Evolutionary conservation across 805 yeast genomes (phyloP), one percentile per base, ranked within the genome.

Genomic region (Debaryomyces tyrocola): DNA sequence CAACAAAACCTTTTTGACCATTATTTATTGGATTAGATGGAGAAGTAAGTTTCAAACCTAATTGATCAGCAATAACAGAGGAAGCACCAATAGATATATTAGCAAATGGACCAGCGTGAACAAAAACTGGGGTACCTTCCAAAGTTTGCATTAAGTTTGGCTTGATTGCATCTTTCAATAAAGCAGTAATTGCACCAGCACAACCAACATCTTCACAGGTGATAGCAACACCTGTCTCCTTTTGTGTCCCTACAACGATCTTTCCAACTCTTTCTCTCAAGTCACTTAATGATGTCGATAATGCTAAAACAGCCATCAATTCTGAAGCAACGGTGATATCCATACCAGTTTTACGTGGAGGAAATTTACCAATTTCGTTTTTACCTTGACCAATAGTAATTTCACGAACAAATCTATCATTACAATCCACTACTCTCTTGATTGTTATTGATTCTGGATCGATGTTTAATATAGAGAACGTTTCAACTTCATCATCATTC

Each of bases 101-200:
- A 55, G 98, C 98, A 67, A 92, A 92, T 24, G 98, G 98, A 52
- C 98, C 98, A 35, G 97, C 97, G 64, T 92, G 98, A 15, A 92
- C 96, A 61, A 92, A 83, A 20, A 92, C 98, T 5, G 98, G 98
- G 6, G 97, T 91, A 49, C 98, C 98, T 71, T 92, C 97, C 51
- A 92, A 78, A 42, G 97, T 89, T 71, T 92, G 98, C 98, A 92
- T 92, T 64, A 92, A 70, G 65, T 89, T 92, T 55, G 98, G 98
- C 74, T 91, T 92, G 65, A 92, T 84, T 20, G 98, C 96, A 64
- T 92, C 98, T 73, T 90, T 92, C 78, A 92, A 75, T 60, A 92
- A 77, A 10, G 98, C 97, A 41, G 97, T 86, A 51, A 92, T 73
- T 14, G 98, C 98, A 60, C 98, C 98, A 21, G 96, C 96, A 67